Percentiles rank a stretch among this genome's conserved stretches.
Conservation (phyloP, 805 yeast species). For the Candida silvicultrix region DNA sequence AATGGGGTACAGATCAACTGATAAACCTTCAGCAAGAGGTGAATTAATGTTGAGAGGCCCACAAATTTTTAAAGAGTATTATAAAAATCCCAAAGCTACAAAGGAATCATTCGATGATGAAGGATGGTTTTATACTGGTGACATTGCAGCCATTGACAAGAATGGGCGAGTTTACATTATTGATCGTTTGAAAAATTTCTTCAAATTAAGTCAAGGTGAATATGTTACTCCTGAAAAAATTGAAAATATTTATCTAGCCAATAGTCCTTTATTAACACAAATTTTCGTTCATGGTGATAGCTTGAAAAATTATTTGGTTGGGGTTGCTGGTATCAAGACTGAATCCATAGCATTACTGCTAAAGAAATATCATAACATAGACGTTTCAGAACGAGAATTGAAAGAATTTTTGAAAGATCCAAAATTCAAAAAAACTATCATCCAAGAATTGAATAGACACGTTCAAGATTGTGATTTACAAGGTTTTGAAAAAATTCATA, state of each 20-base stretch:
- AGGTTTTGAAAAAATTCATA: slow-evolving; percentile 61
- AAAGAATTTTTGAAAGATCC: slow-evolving; percentile 10
- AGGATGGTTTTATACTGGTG: slow-evolving; percentile 66
- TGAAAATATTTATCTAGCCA: slow-evolving; percentile 54
- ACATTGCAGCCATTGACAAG: slow-evolving; percentile 45
- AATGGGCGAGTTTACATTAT: slow-evolving; percentile 53
- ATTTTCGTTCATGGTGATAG: slow-evolving; percentile 63
- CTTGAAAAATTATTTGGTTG: slow-evolving; percentile 49
- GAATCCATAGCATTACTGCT: slow-evolving; percentile 19
- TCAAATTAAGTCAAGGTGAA: slow-evolving; percentile 59
- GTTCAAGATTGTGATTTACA: slow-evolving; percentile 32
- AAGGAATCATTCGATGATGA: slow-evolving; percentile 43
- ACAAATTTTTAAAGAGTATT: slow-evolving; percentile 50
- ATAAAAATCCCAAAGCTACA: slow-evolving; percentile 48
- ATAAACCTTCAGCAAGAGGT: slow-evolving; percentile 41
- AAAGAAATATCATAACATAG: slow-evolving; percentile 9
- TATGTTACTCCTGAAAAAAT: slow-evolving; percentile 73
- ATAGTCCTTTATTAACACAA: slow-evolving; percentile 46
- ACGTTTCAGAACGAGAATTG: slow-evolving; percentile 8
- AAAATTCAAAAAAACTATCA: slow-evolving; percentile 12
- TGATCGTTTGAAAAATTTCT: slow-evolving; percentile 75
- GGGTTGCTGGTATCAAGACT: slow-evolving; percentile 54
- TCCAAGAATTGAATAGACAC: slow-evolving; percentile 14
- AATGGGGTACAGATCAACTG: slow-evolving; percentile 40
- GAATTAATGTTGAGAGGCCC: slow-evolving; percentile 62